A percentile compares a stretch with the other conserved stretches of the same genome.
These are phyloP conservation scores for Colletotrichum graminicola DNA, from an alignment of 2,329 filamentous ascomycete species.

Conservation along the genomic window DNA sequence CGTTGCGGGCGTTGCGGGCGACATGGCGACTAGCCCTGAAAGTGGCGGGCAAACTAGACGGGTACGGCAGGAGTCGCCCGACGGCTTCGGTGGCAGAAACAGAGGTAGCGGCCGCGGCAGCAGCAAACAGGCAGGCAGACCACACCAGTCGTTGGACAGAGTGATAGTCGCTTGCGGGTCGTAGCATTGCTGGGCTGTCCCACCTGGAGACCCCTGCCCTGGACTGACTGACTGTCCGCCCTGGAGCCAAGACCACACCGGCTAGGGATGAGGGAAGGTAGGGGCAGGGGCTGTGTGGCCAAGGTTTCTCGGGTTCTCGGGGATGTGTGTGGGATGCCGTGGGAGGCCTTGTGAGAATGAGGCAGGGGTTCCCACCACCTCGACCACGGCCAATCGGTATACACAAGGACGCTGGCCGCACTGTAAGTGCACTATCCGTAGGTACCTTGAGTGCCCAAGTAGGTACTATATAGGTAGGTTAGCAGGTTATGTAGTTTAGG, in stretches of 20 bases:
- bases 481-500: no score
- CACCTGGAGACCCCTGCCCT: slow-evolving; percentile 23
- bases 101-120: slow-evolving; percentile 5
- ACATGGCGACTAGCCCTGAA: slow-evolving; percentile 38
- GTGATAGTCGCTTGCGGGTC: neutral
- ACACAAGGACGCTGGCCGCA: neutral
- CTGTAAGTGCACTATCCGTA: no score
- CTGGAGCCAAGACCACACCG: slow-evolving; percentile 23
- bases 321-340: slow-evolving; percentile 29
- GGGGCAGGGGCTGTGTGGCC: slow-evolving; percentile 25
- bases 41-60: slow-evolving; percentile 39
- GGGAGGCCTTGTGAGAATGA: slow-evolving; percentile 16
- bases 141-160: neutral
- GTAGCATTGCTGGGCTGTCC: slow-evolving; percentile 33
- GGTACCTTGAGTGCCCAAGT: no score
- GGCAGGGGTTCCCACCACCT: slow-evolving; percentile 24
- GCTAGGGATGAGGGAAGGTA: slow-evolving; percentile 7
- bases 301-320: slow-evolving; percentile 31
- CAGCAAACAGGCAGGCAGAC: neutral
- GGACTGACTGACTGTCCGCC: slow-evolving; percentile 10
- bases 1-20: slow-evolving; percentile 42
- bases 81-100: slow-evolving; percentile 27
- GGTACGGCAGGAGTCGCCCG: slow-evolving; percentile 25
- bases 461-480: no score
- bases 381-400: slow-evolving; percentile 25